A percentile compares a stretch with the other conserved stretches of the same genome.
Conservation (phyloP, 2,329 filamentous ascomycete genomes). For the Sporothrix brasiliensis region DNA sequence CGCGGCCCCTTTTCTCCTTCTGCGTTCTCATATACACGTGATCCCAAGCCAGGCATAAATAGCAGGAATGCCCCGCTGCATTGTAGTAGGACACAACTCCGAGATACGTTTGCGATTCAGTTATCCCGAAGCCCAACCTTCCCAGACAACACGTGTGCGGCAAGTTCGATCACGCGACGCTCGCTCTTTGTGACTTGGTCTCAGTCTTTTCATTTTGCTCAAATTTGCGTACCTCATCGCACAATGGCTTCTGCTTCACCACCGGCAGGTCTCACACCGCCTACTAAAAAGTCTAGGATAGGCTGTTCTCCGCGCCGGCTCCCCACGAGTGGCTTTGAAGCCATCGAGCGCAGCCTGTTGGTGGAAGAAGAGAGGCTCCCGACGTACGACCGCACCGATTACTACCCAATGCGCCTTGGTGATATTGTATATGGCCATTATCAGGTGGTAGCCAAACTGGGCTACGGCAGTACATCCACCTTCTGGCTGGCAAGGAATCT, state of each 20-base stretch:
- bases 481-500: slow-evolving; percentile 17
- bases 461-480: slow-evolving; percentile 18
- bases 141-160: slow-evolving; percentile 1
- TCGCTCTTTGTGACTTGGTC: neutral
- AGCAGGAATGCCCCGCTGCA: neutral
- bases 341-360: slow-evolving; percentile 2
- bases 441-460: slow-evolving; percentile 20
- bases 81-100: neutral
- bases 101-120: no score
- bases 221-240: neutral
- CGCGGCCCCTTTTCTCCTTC: no score
- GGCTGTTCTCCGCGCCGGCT: neutral
- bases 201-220: neutral
- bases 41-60: no score
- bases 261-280: neutral
- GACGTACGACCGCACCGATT: slow-evolving; percentile 4
- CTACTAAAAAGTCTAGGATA: neutral
- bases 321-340: slow-evolving; percentile 1
- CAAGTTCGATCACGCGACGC: slow-evolving; percentile 14
- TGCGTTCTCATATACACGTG: no score
- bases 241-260: slow-evolving; percentile 10
- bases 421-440: slow-evolving; percentile 13
- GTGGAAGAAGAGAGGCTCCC: slow-evolving; percentile 18
- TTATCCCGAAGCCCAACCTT: no score
- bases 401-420: slow-evolving; percentile 11